Conservation (phyloP, 1,139 yeast genomes). For the Yamadazyma sp. region DNA sequence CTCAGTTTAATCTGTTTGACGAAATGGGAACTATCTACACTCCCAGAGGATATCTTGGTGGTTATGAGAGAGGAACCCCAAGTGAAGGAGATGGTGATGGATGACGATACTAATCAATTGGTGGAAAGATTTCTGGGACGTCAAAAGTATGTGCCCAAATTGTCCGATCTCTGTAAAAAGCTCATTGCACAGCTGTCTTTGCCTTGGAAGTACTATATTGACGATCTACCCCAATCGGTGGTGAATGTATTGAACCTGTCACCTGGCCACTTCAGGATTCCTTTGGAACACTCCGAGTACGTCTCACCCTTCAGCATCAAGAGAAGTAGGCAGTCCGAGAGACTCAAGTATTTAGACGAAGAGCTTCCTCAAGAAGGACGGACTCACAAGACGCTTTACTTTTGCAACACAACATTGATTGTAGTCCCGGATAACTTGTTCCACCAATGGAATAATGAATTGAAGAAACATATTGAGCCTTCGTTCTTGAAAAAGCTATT, state of each 20-base stretch:
- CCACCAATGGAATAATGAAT: slow-evolving; percentile 64
- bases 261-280: slow-evolving; percentile 48
- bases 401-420: slow-evolving; percentile 57
- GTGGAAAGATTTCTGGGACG: slow-evolving; percentile 4
- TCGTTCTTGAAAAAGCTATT: slow-evolving; percentile 35
- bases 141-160: slow-evolving; percentile 9
- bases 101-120: slow-evolving; percentile 1
- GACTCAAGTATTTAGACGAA: slow-evolving; percentile 13
- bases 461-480: slow-evolving; percentile 51
- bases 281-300: slow-evolving; percentile 22
- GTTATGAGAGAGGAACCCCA: slow-evolving; percentile 17
- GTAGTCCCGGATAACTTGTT: slow-evolving; percentile 68
- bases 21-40: slow-evolving; percentile 47
- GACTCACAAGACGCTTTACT: slow-evolving; percentile 26
- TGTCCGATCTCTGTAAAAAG: slow-evolving; percentile 44
- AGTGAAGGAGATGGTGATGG: slow-evolving; percentile 10
- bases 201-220: slow-evolving; percentile 54
- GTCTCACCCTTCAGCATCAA: slow-evolving; percentile 21
- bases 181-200: slow-evolving; percentile 47
- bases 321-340: slow-evolving; percentile 18
- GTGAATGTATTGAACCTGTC: slow-evolving; percentile 27
- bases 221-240: slow-evolving; percentile 47
- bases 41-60: slow-evolving; percentile 35
- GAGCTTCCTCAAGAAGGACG: slow-evolving; percentile 21
- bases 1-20: slow-evolving; percentile 59